A percentile compares a stretch with the other conserved stretches of the same genome.
phyloP scores from a whole-genome alignment of 2,329 filamentous ascomycete genomes.

The Ophiostoma novo-ulmi region DNA sequence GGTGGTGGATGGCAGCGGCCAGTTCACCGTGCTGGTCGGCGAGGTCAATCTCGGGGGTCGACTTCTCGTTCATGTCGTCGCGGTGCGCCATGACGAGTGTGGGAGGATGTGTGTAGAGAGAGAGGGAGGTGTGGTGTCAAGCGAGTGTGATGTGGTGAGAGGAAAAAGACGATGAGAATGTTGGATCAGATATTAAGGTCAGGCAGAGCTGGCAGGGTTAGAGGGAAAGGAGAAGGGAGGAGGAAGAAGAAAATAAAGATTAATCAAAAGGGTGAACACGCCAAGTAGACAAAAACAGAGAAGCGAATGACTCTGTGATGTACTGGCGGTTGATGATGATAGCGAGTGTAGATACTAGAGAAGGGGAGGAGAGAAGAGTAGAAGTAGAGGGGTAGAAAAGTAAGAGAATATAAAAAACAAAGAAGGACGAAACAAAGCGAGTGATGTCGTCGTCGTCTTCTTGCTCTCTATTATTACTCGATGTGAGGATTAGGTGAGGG shows the following conservation, averaged over 20 bases:
- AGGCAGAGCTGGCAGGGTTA: background rate
- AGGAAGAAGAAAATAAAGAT: background rate
- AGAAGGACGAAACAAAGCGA: slow-evolving; percentile 15
- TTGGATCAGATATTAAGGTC: background rate
- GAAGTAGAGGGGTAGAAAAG: background rate
- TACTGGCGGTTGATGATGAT: background rate
- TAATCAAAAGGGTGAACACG: slow-evolving; percentile 5
- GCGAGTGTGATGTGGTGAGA: background rate
- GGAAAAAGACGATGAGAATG: background rate
- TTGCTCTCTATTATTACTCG: background rate
- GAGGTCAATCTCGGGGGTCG: slow-evolving; percentile 10
- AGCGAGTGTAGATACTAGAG: background rate
- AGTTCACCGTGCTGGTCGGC: slow-evolving; percentile 19
- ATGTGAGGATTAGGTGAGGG: background rate
- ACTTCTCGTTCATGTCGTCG: slow-evolving; percentile 21
- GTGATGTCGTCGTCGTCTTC: slow-evolving; percentile 15
- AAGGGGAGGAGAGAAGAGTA: background rate
- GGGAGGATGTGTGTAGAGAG: background rate
- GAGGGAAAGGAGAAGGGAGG: background rate
- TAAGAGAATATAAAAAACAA: slow-evolving; percentile 4
- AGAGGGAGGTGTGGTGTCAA: background rate
- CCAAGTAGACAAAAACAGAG: slow-evolving; percentile 5
- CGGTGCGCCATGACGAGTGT: slow-evolving; percentile 2
- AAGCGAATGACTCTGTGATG: slow-evolving; percentile 15
- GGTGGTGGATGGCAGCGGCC: slow-evolving; percentile 14